These are phyloP conservation scores for Hydnum rufescens DNA, from an alignment of 768 basidiomycete species.

Conservation along the genomic window DNA sequence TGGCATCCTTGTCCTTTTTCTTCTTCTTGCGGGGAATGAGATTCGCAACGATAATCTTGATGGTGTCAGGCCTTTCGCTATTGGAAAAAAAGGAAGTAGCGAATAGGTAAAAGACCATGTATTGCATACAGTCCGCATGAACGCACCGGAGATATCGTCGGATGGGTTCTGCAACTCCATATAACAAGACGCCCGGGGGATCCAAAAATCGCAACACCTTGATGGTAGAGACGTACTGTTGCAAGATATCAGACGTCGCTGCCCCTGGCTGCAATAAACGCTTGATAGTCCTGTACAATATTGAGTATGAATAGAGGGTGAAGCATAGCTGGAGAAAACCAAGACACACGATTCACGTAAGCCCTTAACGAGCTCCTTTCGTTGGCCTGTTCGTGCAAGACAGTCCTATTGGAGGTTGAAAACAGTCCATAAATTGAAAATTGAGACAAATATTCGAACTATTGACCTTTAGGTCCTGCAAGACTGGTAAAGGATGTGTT, in stretches of 20 bases:
- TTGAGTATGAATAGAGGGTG: constrained; percentile 4
- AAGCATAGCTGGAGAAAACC: background rate
- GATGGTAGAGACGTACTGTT: constrained; percentile 83
- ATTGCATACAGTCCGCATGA: background rate
- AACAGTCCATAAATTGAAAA: constrained; percentile 2
- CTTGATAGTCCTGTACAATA: constrained; percentile 44
- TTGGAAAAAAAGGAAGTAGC: background rate
- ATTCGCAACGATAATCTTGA: constrained; percentile 79
- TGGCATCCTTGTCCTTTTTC: constrained; percentile 42
- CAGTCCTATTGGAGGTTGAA: constrained; percentile 35
- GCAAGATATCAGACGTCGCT: constrained; percentile 76
- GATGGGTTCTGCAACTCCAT: constrained; percentile 86
- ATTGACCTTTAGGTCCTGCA: constrained; percentile 66
- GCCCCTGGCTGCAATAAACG: constrained; percentile 91
- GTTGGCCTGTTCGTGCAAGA: constrained; percentile 59
- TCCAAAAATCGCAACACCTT: constrained; percentile 79
- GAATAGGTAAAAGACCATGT: background rate
- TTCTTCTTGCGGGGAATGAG: constrained; percentile 28
- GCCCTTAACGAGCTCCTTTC: constrained; percentile 50
- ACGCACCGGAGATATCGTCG: constrained; percentile 65
- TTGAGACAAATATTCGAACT: background rate
- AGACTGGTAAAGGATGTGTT: constrained; percentile 59
- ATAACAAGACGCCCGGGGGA: constrained; percentile 78
- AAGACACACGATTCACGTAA: constrained; percentile 56
- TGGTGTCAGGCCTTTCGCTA: constrained; percentile 80